Base-by-base conservation (phyloP, 2,329 filamentous ascomycete genomes). In the Colletotrichum navitas region DNA sequence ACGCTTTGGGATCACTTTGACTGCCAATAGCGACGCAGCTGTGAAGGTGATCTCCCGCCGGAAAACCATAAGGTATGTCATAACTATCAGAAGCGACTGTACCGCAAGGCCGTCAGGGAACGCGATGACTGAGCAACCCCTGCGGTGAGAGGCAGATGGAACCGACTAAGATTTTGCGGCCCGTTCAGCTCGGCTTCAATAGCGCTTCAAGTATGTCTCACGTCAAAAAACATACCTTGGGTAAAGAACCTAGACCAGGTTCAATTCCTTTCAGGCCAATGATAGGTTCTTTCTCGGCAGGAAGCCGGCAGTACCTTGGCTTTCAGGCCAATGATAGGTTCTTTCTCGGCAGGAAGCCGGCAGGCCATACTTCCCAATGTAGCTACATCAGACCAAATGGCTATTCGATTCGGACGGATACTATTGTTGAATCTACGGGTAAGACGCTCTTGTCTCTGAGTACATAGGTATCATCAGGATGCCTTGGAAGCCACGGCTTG, bases 21-120 rank as follows among this genome's bases (percentile, higher is more conserved):
- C 39, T 59, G 52, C 47, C 45, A 32, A 63, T 36, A 63, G 24
- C 45, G 49, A 49, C 63, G 56, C 58, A 47, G 52, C 54, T 14
- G 12, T 66, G 41, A 26, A 43, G 52, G 54, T 16, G 29, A 47
- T 63, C 55, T 49, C 4, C 34, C 41, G 24, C 24, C 16, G 32
- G n/a, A 24, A 14, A 32, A 11, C 26, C 52, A 43, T 7, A 29
- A 6, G 34, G 39, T 24, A 16, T 62, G 63, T 36, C 56, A 36
- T 52, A 58, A 58, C 58, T 14, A 58, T 67, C 34, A 47, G 39
- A 63, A 63, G 36, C 11, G n/a, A 5, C 6, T n/a, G 32, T 54
- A 45, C 5, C 39, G 6, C 39, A 36, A 63, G 47, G 45, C 55
- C 6, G 29, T 21, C n/a, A 43, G 18, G 36, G n/a, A 59, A 49